Evolutionary conservation across 2,329 filamentous ascomycete species (phyloP).

Genomic region (Anisogramma anomala): DNA sequence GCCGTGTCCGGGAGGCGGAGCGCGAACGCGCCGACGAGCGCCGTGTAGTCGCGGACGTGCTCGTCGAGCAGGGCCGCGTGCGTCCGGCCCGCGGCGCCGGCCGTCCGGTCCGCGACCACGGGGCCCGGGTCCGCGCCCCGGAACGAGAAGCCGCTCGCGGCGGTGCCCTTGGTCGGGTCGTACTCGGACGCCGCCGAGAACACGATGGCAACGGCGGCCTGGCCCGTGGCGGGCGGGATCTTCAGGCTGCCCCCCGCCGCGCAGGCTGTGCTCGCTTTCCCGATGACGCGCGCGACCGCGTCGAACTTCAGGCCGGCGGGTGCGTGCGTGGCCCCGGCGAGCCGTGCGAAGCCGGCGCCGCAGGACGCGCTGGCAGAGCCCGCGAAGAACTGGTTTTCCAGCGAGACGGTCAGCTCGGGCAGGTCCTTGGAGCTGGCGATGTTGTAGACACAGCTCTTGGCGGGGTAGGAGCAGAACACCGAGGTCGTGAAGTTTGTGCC

Average conservation of each 20-base stretch:
- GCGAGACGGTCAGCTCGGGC: conserved; percentile 28
- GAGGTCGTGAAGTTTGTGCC: conserved; percentile 23
- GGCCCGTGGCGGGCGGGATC: conserved; percentile 18
- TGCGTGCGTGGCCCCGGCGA: conserved; percentile 28
- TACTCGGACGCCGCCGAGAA: conserved; percentile 37
- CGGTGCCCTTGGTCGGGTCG: conserved; percentile 36
- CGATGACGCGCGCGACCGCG: conserved; percentile 24
- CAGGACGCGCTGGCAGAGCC: conserved; percentile 21
- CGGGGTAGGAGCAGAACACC: conserved; percentile 34
- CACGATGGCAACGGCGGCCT: conserved; percentile 26
- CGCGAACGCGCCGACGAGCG: conserved; percentile 28
- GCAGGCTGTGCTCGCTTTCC: conserved; percentile 9
- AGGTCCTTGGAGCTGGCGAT: conserved; percentile 18
- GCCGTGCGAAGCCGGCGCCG: conserved; percentile 20
- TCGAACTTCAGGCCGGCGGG: conserved; percentile 34
- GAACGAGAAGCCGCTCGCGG: conserved; percentile 33
- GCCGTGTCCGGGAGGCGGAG: conserved; percentile 34
- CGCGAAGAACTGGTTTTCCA: conserved; percentile 27
- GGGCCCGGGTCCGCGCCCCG: conserved; percentile 32
- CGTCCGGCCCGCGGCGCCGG: conserved; percentile 23
- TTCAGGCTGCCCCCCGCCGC: conserved; percentile 17
- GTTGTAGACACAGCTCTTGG: conserved; percentile 23
- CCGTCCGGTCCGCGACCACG: conserved; percentile 25
- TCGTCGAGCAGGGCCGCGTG: conserved; percentile 22
- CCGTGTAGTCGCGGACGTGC: conserved; percentile 31